These are phyloP conservation scores for Tuber microsphaerosporum DNA, from an alignment of 495 filamentous ascomycete genomes.

Conservation along the genomic window DNA sequence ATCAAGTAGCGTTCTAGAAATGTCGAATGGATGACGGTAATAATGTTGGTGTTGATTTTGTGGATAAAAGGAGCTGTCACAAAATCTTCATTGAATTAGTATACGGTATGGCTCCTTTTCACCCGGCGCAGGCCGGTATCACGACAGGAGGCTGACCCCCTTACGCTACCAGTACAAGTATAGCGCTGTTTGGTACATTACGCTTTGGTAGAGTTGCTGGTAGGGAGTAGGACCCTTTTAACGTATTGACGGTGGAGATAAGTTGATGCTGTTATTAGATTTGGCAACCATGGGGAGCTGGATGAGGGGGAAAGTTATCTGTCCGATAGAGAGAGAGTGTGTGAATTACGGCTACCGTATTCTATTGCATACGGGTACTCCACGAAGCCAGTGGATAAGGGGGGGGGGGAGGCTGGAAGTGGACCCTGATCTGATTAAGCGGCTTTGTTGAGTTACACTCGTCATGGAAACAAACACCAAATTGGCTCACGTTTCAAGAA, in stretches of 20 bases:
- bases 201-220: not conserved
- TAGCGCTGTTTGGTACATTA: not conserved
- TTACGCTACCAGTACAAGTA: not conserved
- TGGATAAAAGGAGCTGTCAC: not conserved
- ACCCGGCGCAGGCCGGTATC: not conserved
- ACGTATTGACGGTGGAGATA: not conserved
- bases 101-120: not conserved
- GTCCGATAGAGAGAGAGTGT: too few species aligned
- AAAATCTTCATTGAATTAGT: not conserved
- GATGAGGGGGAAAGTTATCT: not conserved
- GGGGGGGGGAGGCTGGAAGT: not conserved
- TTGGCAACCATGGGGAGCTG: not conserved
- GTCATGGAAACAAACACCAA: not conserved
- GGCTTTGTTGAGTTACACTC: not conserved
- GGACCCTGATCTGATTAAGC: not conserved
- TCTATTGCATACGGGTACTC: too few species aligned
- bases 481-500: slow-evolving; percentile 30
- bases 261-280: slow-evolving; percentile 4
- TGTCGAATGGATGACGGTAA: not conserved
- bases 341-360: too few species aligned
- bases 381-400: not conserved
- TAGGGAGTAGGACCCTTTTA: not conserved
- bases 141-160: not conserved
- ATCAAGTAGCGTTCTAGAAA: not conserved
- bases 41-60: not conserved